A percentile compares a stretch with the other conserved stretches of the same genome.
Evolutionary conservation across 2,329 filamentous ascomycete genomes (phyloP).

Genomic region (Colletotrichum lentis): DNA sequence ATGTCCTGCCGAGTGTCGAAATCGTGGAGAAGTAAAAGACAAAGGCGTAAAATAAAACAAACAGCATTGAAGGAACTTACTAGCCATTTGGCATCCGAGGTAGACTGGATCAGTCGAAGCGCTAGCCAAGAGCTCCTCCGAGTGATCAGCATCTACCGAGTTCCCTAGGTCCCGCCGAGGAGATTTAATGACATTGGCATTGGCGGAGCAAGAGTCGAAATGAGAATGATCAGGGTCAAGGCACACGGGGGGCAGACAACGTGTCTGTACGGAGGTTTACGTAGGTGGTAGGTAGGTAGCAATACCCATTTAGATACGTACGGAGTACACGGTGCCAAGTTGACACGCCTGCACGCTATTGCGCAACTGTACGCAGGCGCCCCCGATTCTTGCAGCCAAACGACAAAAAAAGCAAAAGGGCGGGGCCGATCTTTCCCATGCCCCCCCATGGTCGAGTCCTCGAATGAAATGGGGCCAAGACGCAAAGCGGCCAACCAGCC

Average conservation of each 20-base stretch:
- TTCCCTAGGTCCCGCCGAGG: slow-evolving; percentile 23
- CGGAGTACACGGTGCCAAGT: slow-evolving; percentile 9
- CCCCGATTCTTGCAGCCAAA: background rate
- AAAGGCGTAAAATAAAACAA: background rate
- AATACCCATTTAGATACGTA: no score
- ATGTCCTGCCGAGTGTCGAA: background rate
- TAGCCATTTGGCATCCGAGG: slow-evolving; percentile 9
- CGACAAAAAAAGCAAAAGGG: slow-evolving; percentile 4
- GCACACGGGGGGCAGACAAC: slow-evolving; percentile 9
- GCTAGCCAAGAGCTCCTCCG: slow-evolving; percentile 26
- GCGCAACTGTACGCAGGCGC: background rate
- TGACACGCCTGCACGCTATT: background rate
- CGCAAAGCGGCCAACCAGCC: no score
- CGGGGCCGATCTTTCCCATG: slow-evolving; percentile 2
- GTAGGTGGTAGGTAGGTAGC: no score
- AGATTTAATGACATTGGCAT: slow-evolving; percentile 35
- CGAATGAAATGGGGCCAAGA: slow-evolving; percentile 4
- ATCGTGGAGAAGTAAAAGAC: background rate
- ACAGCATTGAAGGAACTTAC: slow-evolving; percentile 9
- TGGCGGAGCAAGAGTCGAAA: slow-evolving; percentile 20
- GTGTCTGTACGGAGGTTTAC: no score
- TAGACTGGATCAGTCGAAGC: slow-evolving; percentile 27
- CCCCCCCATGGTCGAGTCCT: background rate
- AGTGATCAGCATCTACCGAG: slow-evolving; percentile 35
- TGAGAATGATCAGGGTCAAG: slow-evolving; percentile 23